Evolutionary conservation across 2,329 filamentous ascomycete genomes (phyloP), one percentile per base, ranked within the genome.

Genomic region (Daldinia eschscholtzii): DNA sequence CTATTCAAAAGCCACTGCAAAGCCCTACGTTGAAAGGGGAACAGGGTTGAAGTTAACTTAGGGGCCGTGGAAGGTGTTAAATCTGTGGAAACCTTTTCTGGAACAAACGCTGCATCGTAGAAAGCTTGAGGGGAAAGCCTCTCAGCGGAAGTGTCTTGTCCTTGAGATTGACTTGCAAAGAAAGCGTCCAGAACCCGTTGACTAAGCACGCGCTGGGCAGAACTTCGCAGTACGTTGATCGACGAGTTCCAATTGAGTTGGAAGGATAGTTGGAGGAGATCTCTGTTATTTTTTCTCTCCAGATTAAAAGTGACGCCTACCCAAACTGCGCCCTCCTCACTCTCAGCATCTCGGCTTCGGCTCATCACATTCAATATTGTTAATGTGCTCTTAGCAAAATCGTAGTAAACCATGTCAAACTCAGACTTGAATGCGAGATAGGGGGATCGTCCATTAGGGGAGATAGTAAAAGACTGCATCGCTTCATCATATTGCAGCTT

Each of bases 11-110:
- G 81, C 92, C 92, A 95, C 55, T 89, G 84, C 2, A 94, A 83
- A 1, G 91, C 87, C 66, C 91, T 83, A 62, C 88, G 87, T 77
- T 94, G 92, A 67, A 93, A 94, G 0, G 91, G 91, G 75, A 89
- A 94, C 0, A 94, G 80, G 0, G 80, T 81, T 0, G 88, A 84
- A 50, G 80, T 80, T 57, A 85, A 81, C 28, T 78, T 80, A 0
- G 82, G 79, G 5, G 88, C 77, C 2, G 79, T 41, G 39, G 88
- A 80, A 0, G 79, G 77, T 1, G 76, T 73, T 0, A 83, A 65
- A 3, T 77, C 72, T 15, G 75, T 65, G 59, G 86, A 82, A 4
- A 80, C 74, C n/a, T 81, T 81, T 10, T 81, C 70, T 1, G 92
- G 89, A 1, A 90, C 85, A 74, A 89, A 86, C 1, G 92, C 89